Base-by-base conservation (phyloP, 495 filamentous ascomycete genomes). In the Aspergillus mulundensis region DNA sequence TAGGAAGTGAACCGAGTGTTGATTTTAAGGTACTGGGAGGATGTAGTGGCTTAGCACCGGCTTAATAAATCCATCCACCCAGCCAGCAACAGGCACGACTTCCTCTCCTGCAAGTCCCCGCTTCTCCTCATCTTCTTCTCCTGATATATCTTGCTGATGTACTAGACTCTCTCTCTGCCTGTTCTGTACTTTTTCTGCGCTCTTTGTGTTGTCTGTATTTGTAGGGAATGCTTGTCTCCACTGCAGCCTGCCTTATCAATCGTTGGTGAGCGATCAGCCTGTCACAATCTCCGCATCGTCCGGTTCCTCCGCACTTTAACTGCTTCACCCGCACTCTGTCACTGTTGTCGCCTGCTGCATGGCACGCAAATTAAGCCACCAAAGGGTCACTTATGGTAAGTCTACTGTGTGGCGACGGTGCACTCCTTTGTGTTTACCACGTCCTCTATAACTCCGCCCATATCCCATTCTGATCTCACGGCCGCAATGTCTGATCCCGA, bases 381-480 rank as follows among this genome's bases (percentile, higher is more conserved):
- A 78, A 66, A 75, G 75, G 72, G 72, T 78, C 72, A 71, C 72
- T 20, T 78, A 78, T 66, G 75, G 75, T 78, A 58, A 55, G 69
- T 64, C 2, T 8, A 15, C 54, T n/a, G 38, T 28, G 28, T 46
- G 24, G 39, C 46, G 42, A 41, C 57, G 16, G 61, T 39, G 57
- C 40, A 36, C 50, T 19, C 50, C 50, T 64, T 91, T 89, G 91
- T 70, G 77, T 92, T 57, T 87, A 50, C 24, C n/a, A 20, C 28
- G 23, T 16, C 15, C 34, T 18, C 36, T 40, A 24, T 14, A 14
- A 38, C 50, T n/a, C 48, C 12, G 11, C 50, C 23, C 30, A 40
- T 3, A 11, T 5, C 41, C 28, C 24, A 25, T 40, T 16, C 38
- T 6, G 10, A 30, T 34, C 32, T 34, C 25, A 24, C 36, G 3